phyloP scores from a whole-genome alignment of 83 land plant genomes.

The Isoetes engelmannii region DNA sequence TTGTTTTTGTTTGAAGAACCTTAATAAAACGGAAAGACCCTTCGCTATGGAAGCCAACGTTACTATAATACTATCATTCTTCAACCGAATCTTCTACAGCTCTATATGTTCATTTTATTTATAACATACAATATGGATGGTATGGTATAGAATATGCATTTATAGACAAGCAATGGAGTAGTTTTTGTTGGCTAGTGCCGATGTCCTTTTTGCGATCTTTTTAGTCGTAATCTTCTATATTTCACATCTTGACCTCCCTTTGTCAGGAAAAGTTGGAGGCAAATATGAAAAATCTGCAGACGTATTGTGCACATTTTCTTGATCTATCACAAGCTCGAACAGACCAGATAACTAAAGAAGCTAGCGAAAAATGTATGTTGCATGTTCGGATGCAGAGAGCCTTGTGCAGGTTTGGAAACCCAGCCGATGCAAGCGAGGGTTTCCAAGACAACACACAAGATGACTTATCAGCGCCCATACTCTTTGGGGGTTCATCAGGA shows the following conservation, averaged over 20 bases:
- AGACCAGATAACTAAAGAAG: not conserved
- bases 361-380: not conserved
- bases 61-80: no score
- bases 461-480: constrained; percentile 29
- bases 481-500: constrained; percentile 51
- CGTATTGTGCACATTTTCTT: not conserved
- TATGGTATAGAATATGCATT: no score
- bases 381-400: not conserved
- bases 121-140: no score
- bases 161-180: no score
- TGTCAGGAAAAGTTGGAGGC: constrained; percentile 2
- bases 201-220: no score
- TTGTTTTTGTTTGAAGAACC: no score
- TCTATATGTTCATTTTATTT: no score
- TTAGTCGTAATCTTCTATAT: no score
- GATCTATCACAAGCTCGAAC: not conserved
- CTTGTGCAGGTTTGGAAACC: not conserved
- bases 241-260: not conserved
- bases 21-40: no score
- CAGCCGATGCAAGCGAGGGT: not conserved
- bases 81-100: no score
- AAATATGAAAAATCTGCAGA: not conserved
- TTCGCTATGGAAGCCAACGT: no score
- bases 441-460: constrained; percentile 42
- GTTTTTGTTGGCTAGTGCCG: no score